Percentiles rank a stretch among this genome's conserved stretches.
Conservation (phyloP, 441 rosid genomes). For the Erysimum cheiri region DNA sequence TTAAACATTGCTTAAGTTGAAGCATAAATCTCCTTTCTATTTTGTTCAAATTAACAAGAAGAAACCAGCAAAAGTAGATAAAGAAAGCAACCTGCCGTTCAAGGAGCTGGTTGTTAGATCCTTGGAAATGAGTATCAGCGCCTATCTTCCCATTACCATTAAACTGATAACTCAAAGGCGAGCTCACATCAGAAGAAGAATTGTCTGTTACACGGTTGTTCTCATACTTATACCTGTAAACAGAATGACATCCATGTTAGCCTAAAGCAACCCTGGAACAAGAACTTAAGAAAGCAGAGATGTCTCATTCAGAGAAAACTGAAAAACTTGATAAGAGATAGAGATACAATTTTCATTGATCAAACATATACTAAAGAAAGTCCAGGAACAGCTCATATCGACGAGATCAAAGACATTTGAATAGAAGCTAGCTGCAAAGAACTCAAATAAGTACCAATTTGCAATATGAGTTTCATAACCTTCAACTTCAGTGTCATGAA, state of each 20-base stretch:
- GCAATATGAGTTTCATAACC: conserved; percentile 22
- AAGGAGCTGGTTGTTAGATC: conserved; percentile 87
- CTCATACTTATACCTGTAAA: conserved; percentile 81
- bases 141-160: conserved; percentile 81
- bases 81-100: conserved; percentile 78
- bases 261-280: conserved; percentile 23
- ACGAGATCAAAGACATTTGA: conserved; percentile 10
- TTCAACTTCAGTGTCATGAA: conserved; percentile 16
- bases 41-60: conserved; percentile 14
- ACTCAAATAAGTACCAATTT: conserved; percentile 4
- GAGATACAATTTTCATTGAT: conserved; percentile 13
- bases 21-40: background rate
- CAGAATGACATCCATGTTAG: conserved; percentile 33
- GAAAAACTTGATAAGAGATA: conserved; percentile 1
- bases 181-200: conserved; percentile 76
- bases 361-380: background rate
- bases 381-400: background rate
- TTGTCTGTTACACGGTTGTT: conserved; percentile 82
- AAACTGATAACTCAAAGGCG: conserved; percentile 77
- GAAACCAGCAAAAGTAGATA: conserved; percentile 40
- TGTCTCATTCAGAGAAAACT: conserved; percentile 4
- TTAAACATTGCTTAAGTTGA: conserved; percentile 16
- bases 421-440: conserved; percentile 9
- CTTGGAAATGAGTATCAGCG: conserved; percentile 67
- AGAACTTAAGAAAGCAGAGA: conserved; percentile 13